Evolutionary conservation across 2,329 filamentous ascomycete species (phyloP).

Genomic region (Neopestalotiopsis rosae): DNA sequence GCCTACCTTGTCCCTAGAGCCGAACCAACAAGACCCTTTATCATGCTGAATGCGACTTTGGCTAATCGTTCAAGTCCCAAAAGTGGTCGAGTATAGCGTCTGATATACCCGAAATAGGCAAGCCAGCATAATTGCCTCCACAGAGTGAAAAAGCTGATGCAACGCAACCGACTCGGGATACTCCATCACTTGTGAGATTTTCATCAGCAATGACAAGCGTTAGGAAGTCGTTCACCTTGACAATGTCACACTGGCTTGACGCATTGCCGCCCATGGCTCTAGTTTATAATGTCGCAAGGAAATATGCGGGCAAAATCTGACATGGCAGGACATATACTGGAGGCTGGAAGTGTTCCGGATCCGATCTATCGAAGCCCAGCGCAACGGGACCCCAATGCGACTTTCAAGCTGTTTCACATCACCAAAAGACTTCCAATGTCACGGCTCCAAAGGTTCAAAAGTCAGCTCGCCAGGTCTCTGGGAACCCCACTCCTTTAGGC

Average conservation of each 20-base stretch:
- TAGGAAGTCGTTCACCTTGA: not conserved
- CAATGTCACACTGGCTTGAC: not conserved
- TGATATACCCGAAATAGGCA: constrained; percentile 5
- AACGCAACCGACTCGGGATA: not conserved
- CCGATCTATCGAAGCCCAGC: too few species aligned
- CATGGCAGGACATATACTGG: too few species aligned
- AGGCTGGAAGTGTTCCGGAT: too few species aligned
- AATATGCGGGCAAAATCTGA: too few species aligned
- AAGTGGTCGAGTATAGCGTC: constrained; percentile 2
- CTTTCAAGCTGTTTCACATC: not conserved
- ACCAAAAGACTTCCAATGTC: not conserved
- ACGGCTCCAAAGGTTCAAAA: not conserved
- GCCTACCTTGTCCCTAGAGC: not conserved
- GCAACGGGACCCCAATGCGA: too few species aligned
- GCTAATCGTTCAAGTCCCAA: not conserved
- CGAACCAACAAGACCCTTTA: not conserved
- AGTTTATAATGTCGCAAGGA: too few species aligned
- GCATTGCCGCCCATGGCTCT: not conserved
- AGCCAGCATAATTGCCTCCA: constrained; percentile 3
- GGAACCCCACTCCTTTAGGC: not conserved
- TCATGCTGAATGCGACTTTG: not conserved
- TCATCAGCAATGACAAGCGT: not conserved
- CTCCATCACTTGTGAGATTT: not conserved
- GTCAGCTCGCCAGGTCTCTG: not conserved
- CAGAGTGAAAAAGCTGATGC: not conserved